Base-by-base conservation (phyloP, 805 yeast species). In the Saturnispora gosingensis region DNA sequence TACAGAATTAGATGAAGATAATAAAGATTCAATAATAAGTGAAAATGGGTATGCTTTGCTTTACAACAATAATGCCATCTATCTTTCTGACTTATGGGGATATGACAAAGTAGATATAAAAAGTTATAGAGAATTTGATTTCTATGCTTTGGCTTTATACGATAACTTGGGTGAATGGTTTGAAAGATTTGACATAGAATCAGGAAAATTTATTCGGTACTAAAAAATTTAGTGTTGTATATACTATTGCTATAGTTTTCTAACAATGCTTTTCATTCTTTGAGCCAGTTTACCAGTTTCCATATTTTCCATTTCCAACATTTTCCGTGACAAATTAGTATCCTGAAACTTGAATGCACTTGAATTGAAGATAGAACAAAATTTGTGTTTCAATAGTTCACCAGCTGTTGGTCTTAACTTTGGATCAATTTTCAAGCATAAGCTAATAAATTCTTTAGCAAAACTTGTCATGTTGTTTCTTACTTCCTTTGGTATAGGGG, bases 401-500 rank as follows among this genome's bases (percentile, higher is more conserved):
- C 72, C 74, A 0, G 97, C 97, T 0, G 97, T 91, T 0, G 98
- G 99, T 59, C 99, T 73, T 58, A 73, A 67, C n/a, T 81, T 83
- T 0, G 99, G 90, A 60, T 91, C 85, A 25, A 79, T 72, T 28
- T 73, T 74, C 61, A 91, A 91, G 62, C 99, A 91, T 50, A 72
- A 65, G 57, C 83, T 82, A 53, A 93, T 68, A 59, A 93, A 93
- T 30, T 77, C 75, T 51, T 78, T 76, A 0, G 95, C 97, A 6
- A 69, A 77, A 4, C 62, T 64, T 1, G 89, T 79, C 47, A 91
- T 82, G 55, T 72, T 67, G 5, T 81, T 81, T 46, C 74, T 64
- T 0, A 91, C 83, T 53, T 89, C 96, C n/a, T 85, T 90, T 0
- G 97, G 95, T 47, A 95, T 89, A 0, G 99, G 99, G 3, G 99